Base-by-base conservation (phyloP, 768 basidiomycete genomes). In the Macrolepiota fuliginosa region DNA sequence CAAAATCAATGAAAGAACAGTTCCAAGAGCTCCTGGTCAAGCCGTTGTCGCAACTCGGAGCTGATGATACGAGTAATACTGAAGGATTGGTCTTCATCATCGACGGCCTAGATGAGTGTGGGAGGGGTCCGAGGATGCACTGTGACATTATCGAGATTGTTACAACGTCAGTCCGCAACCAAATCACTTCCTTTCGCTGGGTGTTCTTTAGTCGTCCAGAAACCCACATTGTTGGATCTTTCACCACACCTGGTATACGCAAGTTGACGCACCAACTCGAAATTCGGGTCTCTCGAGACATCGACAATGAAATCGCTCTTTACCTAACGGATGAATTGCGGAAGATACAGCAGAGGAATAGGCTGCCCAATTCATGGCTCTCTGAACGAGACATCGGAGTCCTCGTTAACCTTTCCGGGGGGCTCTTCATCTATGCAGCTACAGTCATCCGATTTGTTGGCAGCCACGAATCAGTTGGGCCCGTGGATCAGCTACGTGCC, bases 331-430 rank as follows among this genome's bases (percentile, higher is more conserved):
- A 58, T 22, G 60, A 37, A 32, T 54, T 64, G 24, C 4, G 25
- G 22, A 29, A 51, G 5, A 47, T n/a, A 22, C 42, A 19, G 9
- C 39, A 58, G 45, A 46, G 32, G 11, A 22, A 45, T 12, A 36
- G 27, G 9, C 7, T 36, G 3, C 56, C 45, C n/a, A 37, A 46
- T 19, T 46, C 56, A 2, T 64, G 63, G 63, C 59, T 60, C 29
- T 32, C 46, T 15, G 46, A 64, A 45, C 15, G 17, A 4, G 36
- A 46, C 15, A 24, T 63, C 12, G 17, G 54, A 17, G 50, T 27
- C 2, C 39, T 56, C n/a, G 54, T 57, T 15, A 15, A 42, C 15
- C 19, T 36, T 1, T 40, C 52, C 58, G 54, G 50, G 42, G 52
- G 52, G 17, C n/a, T 39, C 4, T 54, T 0, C 10, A 22, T 54